Conservation (phyloP, 1,284 basidiomycete genomes). For the Rhizopogon parksii region DNA sequence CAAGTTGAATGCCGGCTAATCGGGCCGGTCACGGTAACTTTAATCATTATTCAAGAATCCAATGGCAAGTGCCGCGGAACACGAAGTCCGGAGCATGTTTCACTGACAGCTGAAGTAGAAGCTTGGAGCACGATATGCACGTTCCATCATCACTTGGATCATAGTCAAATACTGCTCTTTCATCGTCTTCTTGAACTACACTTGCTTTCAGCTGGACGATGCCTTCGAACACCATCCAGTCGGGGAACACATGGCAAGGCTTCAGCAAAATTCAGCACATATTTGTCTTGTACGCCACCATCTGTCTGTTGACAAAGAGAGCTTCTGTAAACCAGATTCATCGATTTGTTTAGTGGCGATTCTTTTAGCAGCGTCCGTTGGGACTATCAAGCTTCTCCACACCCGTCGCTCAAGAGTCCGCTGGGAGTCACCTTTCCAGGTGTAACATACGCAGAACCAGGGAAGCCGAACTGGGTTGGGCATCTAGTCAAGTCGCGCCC, state of each 20-base stretch:
- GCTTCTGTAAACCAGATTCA: background rate
- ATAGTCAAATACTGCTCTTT: no score
- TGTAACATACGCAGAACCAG: slow-evolving; percentile 15
- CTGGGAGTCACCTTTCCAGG: slow-evolving; percentile 25
- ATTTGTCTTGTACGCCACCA: slow-evolving; percentile 21
- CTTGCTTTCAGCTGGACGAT: background rate
- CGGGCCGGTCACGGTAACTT: no score
- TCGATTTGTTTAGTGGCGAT: slow-evolving; percentile 16
- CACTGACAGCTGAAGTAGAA: background rate
- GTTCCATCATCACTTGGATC: background rate
- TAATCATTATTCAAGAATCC: no score
- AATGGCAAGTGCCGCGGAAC: no score
- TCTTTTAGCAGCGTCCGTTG: slow-evolving; percentile 22
- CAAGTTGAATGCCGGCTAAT: no score
- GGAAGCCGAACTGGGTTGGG: slow-evolving; percentile 26
- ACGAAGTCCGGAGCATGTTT: background rate
- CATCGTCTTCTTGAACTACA: background rate
- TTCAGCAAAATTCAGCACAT: slow-evolving; percentile 19
- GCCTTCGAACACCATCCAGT: slow-evolving; percentile 6
- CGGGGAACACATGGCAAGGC: slow-evolving; percentile 21
- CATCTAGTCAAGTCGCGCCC: slow-evolving; percentile 16
- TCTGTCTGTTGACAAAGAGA: background rate
- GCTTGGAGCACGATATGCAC: background rate
- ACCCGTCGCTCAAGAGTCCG: slow-evolving; percentile 14
- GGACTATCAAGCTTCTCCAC: slow-evolving; percentile 6